Evolutionary conservation across 352 stramenopile species (phyloP), one percentile per base, ranked within the genome.

Genomic region (Blastocystis sp.): DNA sequence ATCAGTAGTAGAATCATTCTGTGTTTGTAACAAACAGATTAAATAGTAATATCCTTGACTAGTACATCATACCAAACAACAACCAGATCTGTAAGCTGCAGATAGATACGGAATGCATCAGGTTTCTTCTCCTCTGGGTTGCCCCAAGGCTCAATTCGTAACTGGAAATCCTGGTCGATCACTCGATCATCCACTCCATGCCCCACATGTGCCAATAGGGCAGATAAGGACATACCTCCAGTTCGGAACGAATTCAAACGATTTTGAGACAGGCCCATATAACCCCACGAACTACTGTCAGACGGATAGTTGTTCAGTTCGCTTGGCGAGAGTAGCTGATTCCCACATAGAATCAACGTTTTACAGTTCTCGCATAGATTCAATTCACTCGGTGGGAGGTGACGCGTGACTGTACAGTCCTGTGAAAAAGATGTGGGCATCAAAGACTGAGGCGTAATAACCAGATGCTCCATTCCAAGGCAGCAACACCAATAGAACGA

Each of bases 401-500:
- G 73, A 7, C 26, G 73, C 2, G 26, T 37, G 4, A 84, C 4
- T 8, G 45, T 68, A 29, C 20, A 66, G 47, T 84, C 73, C 50
- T 84, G 73, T 23, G 73, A 84, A 55, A 84, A 84, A n/a, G 73
- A 84, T 43, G 50, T 63, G 39, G 73, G 73, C 73, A 84, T 84
- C 15, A 84, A 43, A 13, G 73, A 84, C 73, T 84, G 73, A 34
- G 73, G 73, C 34, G 73, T 84, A 23, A 84, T 66, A 15, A 84
- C 43, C n/a, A 84, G 43, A 43, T 66, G 73, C 29, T 84, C 73
- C 9, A 84, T 84, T 23, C 43, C 34, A 4, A 20, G 18, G 53
- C 73, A 84, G 56, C 73, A 84, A 13, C 73, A 68, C 4, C 39
- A 20, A 6, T 37, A 56, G n/a, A 55, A 47, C 15, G 15, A 26